Evolutionary conservation across 2,329 filamentous ascomycete genomes (phyloP).

Genomic region (Lomentospora prolificans): DNA sequence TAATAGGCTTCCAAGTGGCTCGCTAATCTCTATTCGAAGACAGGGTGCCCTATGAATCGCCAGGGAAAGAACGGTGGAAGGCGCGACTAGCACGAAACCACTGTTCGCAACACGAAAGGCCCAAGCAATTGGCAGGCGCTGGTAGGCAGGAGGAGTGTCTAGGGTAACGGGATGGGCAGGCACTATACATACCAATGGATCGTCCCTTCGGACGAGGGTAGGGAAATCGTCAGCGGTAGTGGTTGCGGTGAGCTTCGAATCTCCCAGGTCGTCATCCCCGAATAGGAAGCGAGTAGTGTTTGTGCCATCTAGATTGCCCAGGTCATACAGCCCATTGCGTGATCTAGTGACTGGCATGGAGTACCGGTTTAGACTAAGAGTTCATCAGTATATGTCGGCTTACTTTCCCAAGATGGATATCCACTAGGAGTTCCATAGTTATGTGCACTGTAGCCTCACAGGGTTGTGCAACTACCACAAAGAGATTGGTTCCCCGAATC

Average conservation of each 20-base stretch:
- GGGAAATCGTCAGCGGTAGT: slow-evolving; percentile 78
- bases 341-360: slow-evolving; percentile 81
- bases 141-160: no score
- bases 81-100: neutral
- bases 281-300: slow-evolving; percentile 83
- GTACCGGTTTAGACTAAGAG: slow-evolving; percentile 68
- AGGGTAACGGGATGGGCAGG: no score
- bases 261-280: slow-evolving; percentile 42
- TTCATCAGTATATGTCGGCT: neutral
- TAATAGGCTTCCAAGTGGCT: neutral
- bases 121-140: no score
- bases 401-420: neutral
- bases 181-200: slow-evolving; percentile 47
- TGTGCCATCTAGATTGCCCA: slow-evolving; percentile 63
- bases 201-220: slow-evolving; percentile 61
- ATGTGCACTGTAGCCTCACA: no score
- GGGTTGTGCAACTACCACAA: neutral
- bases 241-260: slow-evolving; percentile 32
- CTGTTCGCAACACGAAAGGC: neutral
- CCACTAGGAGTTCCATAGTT: no score
- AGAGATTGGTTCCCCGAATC: no score
- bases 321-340: slow-evolving; percentile 52
- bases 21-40: neutral
- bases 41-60: neutral
- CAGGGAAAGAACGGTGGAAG: slow-evolving; percentile 6